These are phyloP conservation scores for Dendrostoma leiphaemia DNA, from an alignment of 2,329 filamentous ascomycete genomes.

Conservation along the genomic window DNA sequence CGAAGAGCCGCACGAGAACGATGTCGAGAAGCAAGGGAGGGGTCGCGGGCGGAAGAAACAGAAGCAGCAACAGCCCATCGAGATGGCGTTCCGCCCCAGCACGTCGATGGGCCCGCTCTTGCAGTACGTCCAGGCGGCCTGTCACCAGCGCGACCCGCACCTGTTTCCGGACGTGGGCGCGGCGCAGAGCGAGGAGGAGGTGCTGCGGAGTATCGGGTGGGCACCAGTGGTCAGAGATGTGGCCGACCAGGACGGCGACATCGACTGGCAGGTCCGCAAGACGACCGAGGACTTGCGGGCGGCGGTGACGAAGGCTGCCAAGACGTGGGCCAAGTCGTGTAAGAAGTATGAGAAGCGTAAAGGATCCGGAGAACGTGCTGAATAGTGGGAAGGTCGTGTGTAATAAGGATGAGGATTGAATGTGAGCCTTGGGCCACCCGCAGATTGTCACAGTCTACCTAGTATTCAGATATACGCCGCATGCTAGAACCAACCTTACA, in stretches of 20 bases:
- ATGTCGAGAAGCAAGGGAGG: too few relatives aligned
- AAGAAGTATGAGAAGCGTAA: constrained; percentile 1
- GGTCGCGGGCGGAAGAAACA: neutral
- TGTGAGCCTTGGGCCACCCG: too few relatives aligned
- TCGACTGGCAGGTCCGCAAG: constrained; percentile 10
- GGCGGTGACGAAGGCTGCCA: neutral
- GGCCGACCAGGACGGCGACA: neutral
- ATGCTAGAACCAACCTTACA: neutral
- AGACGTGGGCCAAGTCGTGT: neutral
- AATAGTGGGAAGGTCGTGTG: neutral
- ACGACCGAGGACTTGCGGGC: neutral
- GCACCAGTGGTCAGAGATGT: neutral
- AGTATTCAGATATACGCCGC: too few relatives aligned
- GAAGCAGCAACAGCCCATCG: neutral
- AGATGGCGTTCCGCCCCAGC: constrained; percentile 5
- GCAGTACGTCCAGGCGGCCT: constrained; percentile 5
- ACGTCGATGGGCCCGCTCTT: constrained; percentile 1
- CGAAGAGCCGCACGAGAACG: too few relatives aligned
- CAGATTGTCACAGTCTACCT: too few relatives aligned
- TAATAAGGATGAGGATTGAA: neutral
- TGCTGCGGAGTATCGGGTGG: constrained; percentile 4
- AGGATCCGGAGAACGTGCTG: neutral
- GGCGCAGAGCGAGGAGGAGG: neutral
- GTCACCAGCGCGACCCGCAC: constrained; percentile 6
- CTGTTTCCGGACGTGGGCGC: neutral